These are phyloP conservation scores for Biancaea sappan DNA, from an alignment of 306 rosid species.

Conservation along the genomic window DNA sequence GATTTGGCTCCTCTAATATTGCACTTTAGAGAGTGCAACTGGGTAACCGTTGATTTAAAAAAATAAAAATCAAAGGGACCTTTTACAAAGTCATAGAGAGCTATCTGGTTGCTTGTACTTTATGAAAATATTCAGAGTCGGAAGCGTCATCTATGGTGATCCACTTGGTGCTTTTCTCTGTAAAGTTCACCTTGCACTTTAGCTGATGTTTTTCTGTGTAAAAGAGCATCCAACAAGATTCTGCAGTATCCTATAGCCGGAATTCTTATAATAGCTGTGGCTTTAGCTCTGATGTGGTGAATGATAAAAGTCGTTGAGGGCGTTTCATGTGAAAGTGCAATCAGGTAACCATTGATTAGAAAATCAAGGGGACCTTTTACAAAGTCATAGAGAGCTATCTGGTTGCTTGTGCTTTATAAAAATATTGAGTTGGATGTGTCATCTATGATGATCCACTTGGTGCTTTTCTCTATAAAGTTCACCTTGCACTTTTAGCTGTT, in stretches of 20 bases:
- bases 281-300: not conserved
- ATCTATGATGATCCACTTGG: not conserved
- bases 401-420: not conserved
- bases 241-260: not conserved
- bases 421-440: not conserved
- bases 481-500: not conserved
- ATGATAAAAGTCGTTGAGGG: not conserved
- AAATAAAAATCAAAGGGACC: not conserved
- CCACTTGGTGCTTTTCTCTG: not conserved
- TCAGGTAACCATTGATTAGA: no score
- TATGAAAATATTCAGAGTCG: not conserved
- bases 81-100: not conserved
- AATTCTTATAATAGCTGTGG: not conserved
- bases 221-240: not conserved
- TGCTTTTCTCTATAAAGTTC: not conserved
- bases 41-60: no score
- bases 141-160: not conserved
- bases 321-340: not conserved
- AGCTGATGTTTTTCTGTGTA: not conserved
- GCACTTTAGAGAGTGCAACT: not conserved
- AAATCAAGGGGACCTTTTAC: not conserved
- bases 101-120: not conserved
- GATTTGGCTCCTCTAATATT: not conserved
- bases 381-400: not conserved
- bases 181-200: not conserved